phyloP scores from a whole-genome alignment of 1,284 basidiomycete genomes.

The Omphalotus olearius region DNA sequence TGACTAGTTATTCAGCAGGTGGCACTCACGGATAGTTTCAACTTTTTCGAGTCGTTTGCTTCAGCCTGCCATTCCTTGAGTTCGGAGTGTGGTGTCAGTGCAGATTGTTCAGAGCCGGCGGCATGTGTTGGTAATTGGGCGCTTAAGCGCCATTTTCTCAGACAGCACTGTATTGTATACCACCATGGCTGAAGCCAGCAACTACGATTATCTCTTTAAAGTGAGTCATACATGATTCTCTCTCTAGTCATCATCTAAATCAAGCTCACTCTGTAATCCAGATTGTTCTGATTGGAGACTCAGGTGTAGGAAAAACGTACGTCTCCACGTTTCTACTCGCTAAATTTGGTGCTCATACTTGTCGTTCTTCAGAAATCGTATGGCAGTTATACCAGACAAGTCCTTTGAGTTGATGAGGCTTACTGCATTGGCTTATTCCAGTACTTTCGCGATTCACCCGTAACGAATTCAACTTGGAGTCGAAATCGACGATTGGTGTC shows the following conservation, averaged over 20 bases:
- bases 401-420: too few species aligned
- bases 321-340: slow-evolving; percentile 31
- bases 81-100: too few species aligned
- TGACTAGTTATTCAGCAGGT: too few species aligned
- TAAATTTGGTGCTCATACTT: slow-evolving; percentile 14
- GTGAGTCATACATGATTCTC: slow-evolving; percentile 31
- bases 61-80: too few species aligned
- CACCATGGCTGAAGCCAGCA: slow-evolving; percentile 82
- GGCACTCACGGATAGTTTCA: too few species aligned
- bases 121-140: too few species aligned
- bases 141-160: neutral
- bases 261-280: slow-evolving; percentile 25
- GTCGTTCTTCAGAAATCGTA: slow-evolving; percentile 33
- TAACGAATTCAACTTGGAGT: slow-evolving; percentile 99
- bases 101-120: too few species aligned
- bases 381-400: slow-evolving; percentile 14
- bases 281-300: slow-evolving; percentile 98
- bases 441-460: slow-evolving; percentile 95
- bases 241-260: too few species aligned
- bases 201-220: slow-evolving; percentile 97
- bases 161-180: neutral
- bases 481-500: slow-evolving; percentile 98
- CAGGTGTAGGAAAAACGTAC: slow-evolving; percentile 97
- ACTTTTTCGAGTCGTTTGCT: too few species aligned
- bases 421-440: slow-evolving; percentile 21